Base-by-base conservation (phyloP, 352 stramenopile genomes). In the Discostella stelligera region DNA sequence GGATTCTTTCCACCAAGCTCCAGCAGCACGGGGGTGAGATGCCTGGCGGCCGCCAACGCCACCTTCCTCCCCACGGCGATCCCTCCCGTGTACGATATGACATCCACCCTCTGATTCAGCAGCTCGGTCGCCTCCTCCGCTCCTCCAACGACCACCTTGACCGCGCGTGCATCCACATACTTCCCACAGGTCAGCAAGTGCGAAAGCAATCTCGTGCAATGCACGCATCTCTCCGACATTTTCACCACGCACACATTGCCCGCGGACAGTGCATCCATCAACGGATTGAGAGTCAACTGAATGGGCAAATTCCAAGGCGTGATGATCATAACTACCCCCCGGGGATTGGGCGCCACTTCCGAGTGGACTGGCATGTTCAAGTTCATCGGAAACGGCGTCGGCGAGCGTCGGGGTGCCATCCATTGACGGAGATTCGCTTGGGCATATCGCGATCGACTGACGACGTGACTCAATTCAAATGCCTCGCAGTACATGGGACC, bases 191-290 rank as follows among this genome's bases (percentile, higher is more conserved):
- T 44, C 13, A 94, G 46, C 10, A 95, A 68, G 18, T 86, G 50
- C 10, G 66, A 30, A 5, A 96, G 39, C 27, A 96, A 55, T 55
- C 88, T 93, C 8, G 90, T 73, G 71, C 91, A 87, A 37, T 74
- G 79, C 10, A 82, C 88, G 25, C 88, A 94, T 66, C 97, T 85
- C 56, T 98, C 95, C 23, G 89, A 95, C 0, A 96, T 95, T 39
- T 98, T 97, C 52, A 99, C 59, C 13, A 98, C 66, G 16, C 78
- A 90, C n/a, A 91, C 95, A 89, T 98, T 98, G 14, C 96, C 97
- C 0, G 94, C 96, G 6, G 87, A 87, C 16, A 93, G 58, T 21
- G 69, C 44, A 8, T 88, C 90, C 5, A 95, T 78, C 7, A 97
- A 74, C 14, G 94, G 93, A 72, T 89, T 85, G 5, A 98, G 68